Percentiles rank a stretch among this genome's conserved stretches.
Evolutionary conservation across 106 monocot species (phyloP).

Genomic region (Triglochin maritima): DNA sequence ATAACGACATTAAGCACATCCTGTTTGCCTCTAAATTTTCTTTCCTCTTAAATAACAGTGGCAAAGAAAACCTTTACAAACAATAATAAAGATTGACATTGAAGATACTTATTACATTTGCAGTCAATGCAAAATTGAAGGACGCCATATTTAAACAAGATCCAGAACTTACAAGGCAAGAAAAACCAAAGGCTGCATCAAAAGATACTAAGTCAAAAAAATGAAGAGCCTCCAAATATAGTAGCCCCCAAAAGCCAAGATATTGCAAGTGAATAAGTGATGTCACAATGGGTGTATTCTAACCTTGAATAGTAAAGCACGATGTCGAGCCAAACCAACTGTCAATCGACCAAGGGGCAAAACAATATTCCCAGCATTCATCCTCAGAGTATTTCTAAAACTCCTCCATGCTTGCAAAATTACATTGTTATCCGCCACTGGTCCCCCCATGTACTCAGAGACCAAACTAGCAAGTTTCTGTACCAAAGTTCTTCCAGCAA

Average conservation of each 20-base stretch:
- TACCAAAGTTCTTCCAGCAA: slow-evolving; percentile 26
- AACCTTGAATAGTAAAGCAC: slow-evolving; percentile 74
- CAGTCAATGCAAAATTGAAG: too few relatives aligned
- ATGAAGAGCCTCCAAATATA: background rate
- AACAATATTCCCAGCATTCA: slow-evolving; percentile 29
- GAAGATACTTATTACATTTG: too few relatives aligned
- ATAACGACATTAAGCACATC: too few relatives aligned
- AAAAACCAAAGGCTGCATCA: too few relatives aligned
- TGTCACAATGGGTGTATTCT: background rate
- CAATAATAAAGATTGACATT: too few relatives aligned
- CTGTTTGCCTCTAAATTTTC: too few relatives aligned
- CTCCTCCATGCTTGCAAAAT: slow-evolving; percentile 29
- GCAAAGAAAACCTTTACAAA: too few relatives aligned
- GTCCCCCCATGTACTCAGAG: slow-evolving; percentile 57
- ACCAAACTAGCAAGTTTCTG: slow-evolving; percentile 44
- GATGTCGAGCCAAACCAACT: slow-evolving; percentile 67
- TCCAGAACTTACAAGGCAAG: too few relatives aligned
- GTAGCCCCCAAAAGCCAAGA: background rate
- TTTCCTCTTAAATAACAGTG: too few relatives aligned
- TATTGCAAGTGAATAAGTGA: too few relatives aligned
- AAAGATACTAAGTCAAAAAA: background rate
- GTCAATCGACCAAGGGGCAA: slow-evolving; percentile 52
- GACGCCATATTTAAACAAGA: too few relatives aligned
- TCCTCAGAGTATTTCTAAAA: slow-evolving; percentile 8
- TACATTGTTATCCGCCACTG: slow-evolving; percentile 34